Evolutionary conservation across 495 filamentous ascomycete genomes (phyloP).

Genomic region (Penicillium argentinense): DNA sequence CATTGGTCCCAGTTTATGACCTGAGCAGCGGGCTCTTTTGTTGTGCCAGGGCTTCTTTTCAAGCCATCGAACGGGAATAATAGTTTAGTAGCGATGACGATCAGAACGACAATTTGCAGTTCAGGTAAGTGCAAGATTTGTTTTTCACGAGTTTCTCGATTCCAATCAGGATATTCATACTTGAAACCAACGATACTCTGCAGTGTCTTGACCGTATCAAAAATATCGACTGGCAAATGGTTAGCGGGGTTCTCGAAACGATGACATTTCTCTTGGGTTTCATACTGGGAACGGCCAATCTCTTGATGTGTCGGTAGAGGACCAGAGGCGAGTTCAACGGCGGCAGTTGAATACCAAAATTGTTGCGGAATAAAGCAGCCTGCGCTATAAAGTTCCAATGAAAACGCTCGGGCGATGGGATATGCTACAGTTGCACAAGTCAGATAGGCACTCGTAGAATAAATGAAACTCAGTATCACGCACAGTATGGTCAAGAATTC

Average conservation of each 20-base stretch:
- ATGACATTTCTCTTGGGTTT: background rate
- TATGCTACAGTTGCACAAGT: constrained; percentile 18
- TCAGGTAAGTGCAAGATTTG: constrained; percentile 62
- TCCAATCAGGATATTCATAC: constrained; percentile 53
- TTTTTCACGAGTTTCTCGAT: constrained; percentile 19
- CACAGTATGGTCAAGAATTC: constrained; percentile 57
- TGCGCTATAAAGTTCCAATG: constrained; percentile 62
- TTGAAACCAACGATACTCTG: constrained; percentile 53
- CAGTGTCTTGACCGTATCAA: constrained; percentile 59
- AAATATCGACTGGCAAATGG: constrained; percentile 62
- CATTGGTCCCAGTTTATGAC: constrained; percentile 73
- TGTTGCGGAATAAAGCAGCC: constrained; percentile 58
- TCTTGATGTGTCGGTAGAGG: constrained; percentile 66
- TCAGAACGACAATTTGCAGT: constrained; percentile 62
- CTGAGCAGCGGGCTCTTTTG: constrained; percentile 59
- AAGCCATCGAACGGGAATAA: constrained; percentile 71
- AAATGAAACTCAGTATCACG: constrained; percentile 3
- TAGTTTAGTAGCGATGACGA: constrained; percentile 79
- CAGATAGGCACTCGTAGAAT: background rate
- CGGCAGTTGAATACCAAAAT: constrained; percentile 72
- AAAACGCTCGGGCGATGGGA: constrained; percentile 55
- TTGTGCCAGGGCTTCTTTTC: constrained; percentile 52
- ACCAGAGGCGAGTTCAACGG: constrained; percentile 66
- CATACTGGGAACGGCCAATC: constrained; percentile 77
- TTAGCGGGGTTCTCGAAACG: constrained; percentile 14